Evolutionary conservation across 805 yeast species (phyloP).

Genomic region (Candida nonsorbophila): DNA sequence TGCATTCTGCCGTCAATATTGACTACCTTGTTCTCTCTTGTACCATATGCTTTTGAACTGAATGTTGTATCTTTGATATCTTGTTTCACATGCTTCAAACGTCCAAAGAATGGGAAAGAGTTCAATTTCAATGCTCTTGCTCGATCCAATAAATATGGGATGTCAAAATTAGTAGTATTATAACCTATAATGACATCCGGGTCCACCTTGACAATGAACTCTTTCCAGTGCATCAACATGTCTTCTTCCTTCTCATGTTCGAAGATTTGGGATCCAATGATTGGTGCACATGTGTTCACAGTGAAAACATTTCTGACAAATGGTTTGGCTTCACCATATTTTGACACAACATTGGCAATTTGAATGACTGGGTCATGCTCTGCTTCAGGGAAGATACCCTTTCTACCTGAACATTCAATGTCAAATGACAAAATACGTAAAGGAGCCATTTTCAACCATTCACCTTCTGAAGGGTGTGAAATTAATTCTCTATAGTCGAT

Average conservation of each 20-base stretch:
- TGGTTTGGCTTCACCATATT: slow-evolving; percentile 79
- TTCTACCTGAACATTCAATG: slow-evolving; percentile 97
- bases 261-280: slow-evolving; percentile 87
- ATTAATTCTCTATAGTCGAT: slow-evolving; percentile 64
- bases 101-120: slow-evolving; percentile 82
- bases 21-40: slow-evolving; percentile 84
- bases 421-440: slow-evolving; percentile 90
- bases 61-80: slow-evolving; percentile 78
- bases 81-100: slow-evolving; percentile 63
- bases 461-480: slow-evolving; percentile 86
- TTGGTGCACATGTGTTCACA: slow-evolving; percentile 83
- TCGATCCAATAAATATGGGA: slow-evolving; percentile 87
- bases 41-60: slow-evolving; percentile 94
- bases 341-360: slow-evolving; percentile 89
- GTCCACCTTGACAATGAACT: slow-evolving; percentile 78
- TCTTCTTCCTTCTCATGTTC: slow-evolving; percentile 72
- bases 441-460: slow-evolving; percentile 91
- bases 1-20: slow-evolving; percentile 97
- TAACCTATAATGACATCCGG: slow-evolving; percentile 97
- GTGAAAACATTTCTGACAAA: slow-evolving; percentile 94
- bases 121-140: slow-evolving; percentile 66
- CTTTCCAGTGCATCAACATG: slow-evolving; percentile 81
- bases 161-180: slow-evolving; percentile 89
- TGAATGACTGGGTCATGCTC: slow-evolving; percentile 92
- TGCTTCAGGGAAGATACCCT: slow-evolving; percentile 95